Base-by-base conservation (phyloP, 805 yeast species). In the Jamesozyma spencerorum region DNA sequence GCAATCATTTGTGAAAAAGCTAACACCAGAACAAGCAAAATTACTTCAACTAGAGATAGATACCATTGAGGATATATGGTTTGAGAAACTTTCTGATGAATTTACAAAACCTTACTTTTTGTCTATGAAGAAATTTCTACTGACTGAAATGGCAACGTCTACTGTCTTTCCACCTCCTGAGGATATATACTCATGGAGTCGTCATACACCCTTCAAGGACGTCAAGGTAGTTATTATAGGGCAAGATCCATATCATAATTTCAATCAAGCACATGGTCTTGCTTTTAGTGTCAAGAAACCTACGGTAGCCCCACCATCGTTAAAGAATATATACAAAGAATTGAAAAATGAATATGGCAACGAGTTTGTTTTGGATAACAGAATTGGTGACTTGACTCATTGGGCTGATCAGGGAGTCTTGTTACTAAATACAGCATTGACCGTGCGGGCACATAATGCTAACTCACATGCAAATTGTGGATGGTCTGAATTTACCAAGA, bases 201-300 rank as follows among this genome's bases (percentile, higher is more conserved):
- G 86, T 26, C 68, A 79, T 14, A 86, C 97, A 0, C 95, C 95
- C 0, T 65, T 90, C 17, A 66, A 75, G 3, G 59, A 72, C 3
- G 83, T 87, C 15, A 79, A 77, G 53, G 92, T 90, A 20, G 72
- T 92, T 1, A 73, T 92, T 11, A 66, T 92, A 34, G 98, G 98
- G 1, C 98, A 92, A 60, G 98, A 92, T 58, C 98, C 98, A 0
- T 92, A 92, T 58, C 98, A 92, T 61, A 86, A 87, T 58, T 62
- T 63, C 51, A 83, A 84, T 57, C 98, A 92, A 60, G 98, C 98
- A 0, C 98, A 92, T 55, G 98, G 98, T 0, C 65, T 92, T 22
- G 97, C 98, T 3, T 92, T 92, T 51, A 83, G 94, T 17, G 97
- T 92, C 1, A 71, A 77, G 41, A 81, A 83, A 26, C 94, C 95